Evolutionary conservation across 176 grass and related monocot species (phyloP).

Genomic region (Avena sativa): DNA sequence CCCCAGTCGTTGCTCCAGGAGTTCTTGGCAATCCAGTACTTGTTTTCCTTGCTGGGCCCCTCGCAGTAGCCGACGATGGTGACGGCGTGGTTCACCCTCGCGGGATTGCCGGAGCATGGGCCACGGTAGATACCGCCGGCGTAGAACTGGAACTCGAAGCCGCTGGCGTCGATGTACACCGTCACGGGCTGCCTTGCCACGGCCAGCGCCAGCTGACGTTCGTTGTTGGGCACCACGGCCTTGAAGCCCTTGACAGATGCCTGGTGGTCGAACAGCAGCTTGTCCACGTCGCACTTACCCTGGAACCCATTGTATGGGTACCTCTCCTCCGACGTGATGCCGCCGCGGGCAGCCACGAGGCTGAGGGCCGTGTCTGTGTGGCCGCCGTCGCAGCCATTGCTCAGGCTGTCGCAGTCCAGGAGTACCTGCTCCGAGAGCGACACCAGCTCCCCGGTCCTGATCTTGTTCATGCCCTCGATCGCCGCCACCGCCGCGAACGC

Average conservation of each 20-base stretch:
- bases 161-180: constrained; percentile 42
- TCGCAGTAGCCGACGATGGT: constrained; percentile 57
- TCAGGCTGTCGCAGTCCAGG: constrained; percentile 43
- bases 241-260: constrained; percentile 2
- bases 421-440: constrained; percentile 52
- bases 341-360: constrained; percentile 36
- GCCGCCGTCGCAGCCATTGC: constrained; percentile 33
- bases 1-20: constrained; percentile 59
- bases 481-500: constrained; percentile 49
- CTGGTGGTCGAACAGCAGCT: constrained; percentile 14
- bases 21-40: constrained; percentile 63
- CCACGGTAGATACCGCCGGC: constrained; percentile 45
- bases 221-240: constrained; percentile 41
- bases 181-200: constrained; percentile 53
- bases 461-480: constrained; percentile 50
- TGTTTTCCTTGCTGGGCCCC: background rate
- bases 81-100: constrained; percentile 45
- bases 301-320: constrained; percentile 13
- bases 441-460: constrained; percentile 42
- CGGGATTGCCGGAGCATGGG: constrained; percentile 16
- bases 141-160: constrained; percentile 45
- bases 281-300: constrained; percentile 35
- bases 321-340: constrained; percentile 41
- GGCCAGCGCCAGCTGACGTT: constrained; percentile 34
- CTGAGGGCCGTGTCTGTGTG: constrained; percentile 26